Evolutionary conservation across 805 yeast species (phyloP).

Genomic region (Candida qinlingensis): DNA sequence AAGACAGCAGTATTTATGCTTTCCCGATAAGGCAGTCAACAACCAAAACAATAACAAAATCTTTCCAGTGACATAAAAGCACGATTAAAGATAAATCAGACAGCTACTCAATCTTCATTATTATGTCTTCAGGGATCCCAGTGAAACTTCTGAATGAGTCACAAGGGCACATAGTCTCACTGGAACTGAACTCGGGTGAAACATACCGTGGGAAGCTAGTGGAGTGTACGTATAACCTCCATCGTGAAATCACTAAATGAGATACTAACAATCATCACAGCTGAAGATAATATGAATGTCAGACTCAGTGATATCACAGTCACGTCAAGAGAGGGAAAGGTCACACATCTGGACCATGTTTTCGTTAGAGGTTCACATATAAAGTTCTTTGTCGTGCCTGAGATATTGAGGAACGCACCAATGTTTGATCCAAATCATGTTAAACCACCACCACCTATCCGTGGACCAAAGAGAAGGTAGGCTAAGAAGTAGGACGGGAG

Average conservation of each 20-base stretch:
- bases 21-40: constrained; percentile 12
- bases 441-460: constrained; percentile 67
- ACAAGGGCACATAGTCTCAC: constrained; percentile 77
- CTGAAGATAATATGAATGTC: constrained; percentile 91
- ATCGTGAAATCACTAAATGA: constrained; percentile 3
- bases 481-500: neutral
- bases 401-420: constrained; percentile 83
- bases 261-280: constrained; percentile 10
- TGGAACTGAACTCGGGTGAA: constrained; percentile 83
- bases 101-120: neutral
- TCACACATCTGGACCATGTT: constrained; percentile 74
- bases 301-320: constrained; percentile 77
- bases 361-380: constrained; percentile 91
- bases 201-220: constrained; percentile 81
- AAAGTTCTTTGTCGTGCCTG: constrained; percentile 81
- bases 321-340: constrained; percentile 71
- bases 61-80: neutral
- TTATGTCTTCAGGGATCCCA: constrained; percentile 60
- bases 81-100: neutral
- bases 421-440: constrained; percentile 60
- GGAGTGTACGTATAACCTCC: constrained; percentile 40
- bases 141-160: constrained; percentile 84
- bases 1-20: neutral
- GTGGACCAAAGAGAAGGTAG: constrained; percentile 46
- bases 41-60: neutral